A percentile compares a stretch with the other conserved stretches of the same genome.
These are phyloP conservation scores for Cladophialophora chaetospira DNA, from an alignment of 2,329 filamentous ascomycete genomes.

Conservation along the genomic window DNA sequence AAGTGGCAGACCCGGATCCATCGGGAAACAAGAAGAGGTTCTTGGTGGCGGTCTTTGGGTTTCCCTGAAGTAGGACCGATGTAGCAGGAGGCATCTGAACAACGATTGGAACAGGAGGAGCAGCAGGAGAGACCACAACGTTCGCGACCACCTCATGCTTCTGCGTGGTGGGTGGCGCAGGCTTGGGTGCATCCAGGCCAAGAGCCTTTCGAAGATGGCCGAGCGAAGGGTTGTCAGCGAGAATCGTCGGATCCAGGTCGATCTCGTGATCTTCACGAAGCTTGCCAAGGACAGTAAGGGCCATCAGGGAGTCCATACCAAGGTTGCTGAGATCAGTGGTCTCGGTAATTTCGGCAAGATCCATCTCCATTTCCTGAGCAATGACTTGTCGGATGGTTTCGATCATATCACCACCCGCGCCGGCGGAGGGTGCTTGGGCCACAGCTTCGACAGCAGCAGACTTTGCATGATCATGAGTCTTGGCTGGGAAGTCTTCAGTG, in stretches of 20 bases:
- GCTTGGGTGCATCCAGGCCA: conserved; percentile 42
- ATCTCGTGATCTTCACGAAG: conserved; percentile 48
- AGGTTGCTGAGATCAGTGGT: conserved; percentile 46
- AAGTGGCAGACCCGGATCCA: conserved; percentile 50
- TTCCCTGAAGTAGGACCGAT: conserved; percentile 47
- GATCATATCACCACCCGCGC: conserved; percentile 42
- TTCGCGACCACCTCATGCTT: conserved; percentile 33
- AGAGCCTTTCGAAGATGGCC: conserved; percentile 43
- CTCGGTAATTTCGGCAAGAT: conserved; percentile 43
- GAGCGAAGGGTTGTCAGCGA: conserved; percentile 47
- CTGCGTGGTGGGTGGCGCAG: conserved; percentile 30
- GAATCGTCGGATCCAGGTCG: conserved; percentile 47
- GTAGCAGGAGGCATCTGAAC: conserved; percentile 43
- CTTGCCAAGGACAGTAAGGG: conserved; percentile 47
- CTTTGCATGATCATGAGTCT: conserved; percentile 21
- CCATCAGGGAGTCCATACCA: conserved; percentile 51
- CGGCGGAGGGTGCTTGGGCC: conserved; percentile 40
- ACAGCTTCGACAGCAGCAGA: conserved; percentile 36
- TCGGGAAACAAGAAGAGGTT: conserved; percentile 49
- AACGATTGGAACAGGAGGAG: conserved; percentile 30
- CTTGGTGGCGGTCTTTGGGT: conserved; percentile 45
- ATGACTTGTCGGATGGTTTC: conserved; percentile 45
- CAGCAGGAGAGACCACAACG: conserved; percentile 32
- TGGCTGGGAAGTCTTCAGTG: conserved; percentile 33
- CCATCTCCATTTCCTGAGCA: conserved; percentile 48